Evolutionary conservation across 495 filamentous ascomycete genomes (phyloP), one percentile per base, ranked within the genome.

Genomic region (Penicillium malachiteum): DNA sequence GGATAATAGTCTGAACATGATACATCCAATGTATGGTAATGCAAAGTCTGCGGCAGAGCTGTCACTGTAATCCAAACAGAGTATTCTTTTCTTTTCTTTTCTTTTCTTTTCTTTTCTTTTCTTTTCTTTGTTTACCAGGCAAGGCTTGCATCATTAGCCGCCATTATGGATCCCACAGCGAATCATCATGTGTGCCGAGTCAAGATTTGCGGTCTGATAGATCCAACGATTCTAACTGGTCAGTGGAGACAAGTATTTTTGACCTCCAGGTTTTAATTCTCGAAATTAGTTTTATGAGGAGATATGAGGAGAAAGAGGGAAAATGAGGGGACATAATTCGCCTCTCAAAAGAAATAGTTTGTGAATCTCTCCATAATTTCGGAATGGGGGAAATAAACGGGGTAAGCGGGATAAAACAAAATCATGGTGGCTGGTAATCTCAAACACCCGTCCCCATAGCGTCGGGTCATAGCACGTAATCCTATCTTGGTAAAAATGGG

Each of bases 161-260:
- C 55, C 54, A 43, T 58, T 58, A 18, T 17, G 31, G 10, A 47
- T 26, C 9, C 33, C 10, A 34, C 48, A 41, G 40, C 65, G 62
- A 67, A 65, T 67, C 56, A 63, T 14, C 40, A 42, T 5, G 18
- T 43, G 18, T 5, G 10, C 4, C 1, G 16, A 8, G 18, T 32
- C 43, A 18, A 41, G n/a, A 59, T 55, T 56, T 58, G 55, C 56
- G 53, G 57, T 59, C 65, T 67, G 57, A 63, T 65, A 65, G 55
- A 65, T 60, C 57, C 47, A 60, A 33, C n/a, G 18, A 3, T 45
- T 37, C 14, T 68, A 37, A 63, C 43, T 67, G 62, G 65, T 55
- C 42, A 7, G 35, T 42, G 40, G 44, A 17, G 7, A 35, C n/a
- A 17, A 38, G 40, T 50, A 35, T 55, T 42, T 42, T 26, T 26